phyloP scores from a whole-genome alignment of 768 basidiomycete genomes.

The Astraeus odoratus region DNA sequence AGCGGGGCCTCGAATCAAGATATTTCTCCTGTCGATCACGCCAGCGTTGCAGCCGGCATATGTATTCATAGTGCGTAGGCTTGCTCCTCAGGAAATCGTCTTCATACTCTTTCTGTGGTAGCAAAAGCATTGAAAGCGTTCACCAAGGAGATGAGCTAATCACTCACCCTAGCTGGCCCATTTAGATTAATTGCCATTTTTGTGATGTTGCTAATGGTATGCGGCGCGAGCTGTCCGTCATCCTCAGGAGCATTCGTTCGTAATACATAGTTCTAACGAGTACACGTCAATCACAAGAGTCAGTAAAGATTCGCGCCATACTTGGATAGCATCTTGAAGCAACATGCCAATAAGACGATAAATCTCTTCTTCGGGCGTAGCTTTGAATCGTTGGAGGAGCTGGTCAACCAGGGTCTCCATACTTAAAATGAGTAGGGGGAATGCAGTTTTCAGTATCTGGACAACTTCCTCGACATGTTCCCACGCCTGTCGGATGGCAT shows the following conservation, averaged over 20 bases:
- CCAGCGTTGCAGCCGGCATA: conserved; percentile 87
- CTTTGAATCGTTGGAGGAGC: conserved; percentile 83
- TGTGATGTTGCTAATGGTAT: conserved; percentile 48
- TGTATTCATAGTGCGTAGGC: conserved; percentile 80
- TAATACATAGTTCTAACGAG: conserved; percentile 53
- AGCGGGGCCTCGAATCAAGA: conserved; percentile 75
- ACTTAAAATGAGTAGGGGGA: conserved; percentile 89
- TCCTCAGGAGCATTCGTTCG: conserved; percentile 64
- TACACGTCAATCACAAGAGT: background rate
- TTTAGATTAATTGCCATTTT: conserved; percentile 59
- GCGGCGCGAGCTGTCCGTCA: conserved; percentile 52
- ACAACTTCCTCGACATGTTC: conserved; percentile 93
- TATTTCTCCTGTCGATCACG: conserved; percentile 81
- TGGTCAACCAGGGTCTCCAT: conserved; percentile 98
- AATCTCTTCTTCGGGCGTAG: conserved; percentile 85
- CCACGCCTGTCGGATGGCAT: conserved; percentile 61
- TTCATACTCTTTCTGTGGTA: conserved; percentile 73
- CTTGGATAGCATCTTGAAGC: conserved; percentile 81
- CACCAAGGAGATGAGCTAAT: background rate
- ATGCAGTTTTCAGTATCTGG: conserved; percentile 89
- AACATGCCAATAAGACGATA: conserved; percentile 87
- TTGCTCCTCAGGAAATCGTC: conserved; percentile 81
- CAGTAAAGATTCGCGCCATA: conserved; percentile 25
- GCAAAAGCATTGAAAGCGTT: conserved; percentile 2
- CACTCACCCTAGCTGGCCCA: conserved; percentile 49